Percentiles rank a stretch among this genome's conserved stretches.
Evolutionary conservation across 2,329 filamentous ascomycete species (phyloP).

Genomic region (Phoma sp.): DNA sequence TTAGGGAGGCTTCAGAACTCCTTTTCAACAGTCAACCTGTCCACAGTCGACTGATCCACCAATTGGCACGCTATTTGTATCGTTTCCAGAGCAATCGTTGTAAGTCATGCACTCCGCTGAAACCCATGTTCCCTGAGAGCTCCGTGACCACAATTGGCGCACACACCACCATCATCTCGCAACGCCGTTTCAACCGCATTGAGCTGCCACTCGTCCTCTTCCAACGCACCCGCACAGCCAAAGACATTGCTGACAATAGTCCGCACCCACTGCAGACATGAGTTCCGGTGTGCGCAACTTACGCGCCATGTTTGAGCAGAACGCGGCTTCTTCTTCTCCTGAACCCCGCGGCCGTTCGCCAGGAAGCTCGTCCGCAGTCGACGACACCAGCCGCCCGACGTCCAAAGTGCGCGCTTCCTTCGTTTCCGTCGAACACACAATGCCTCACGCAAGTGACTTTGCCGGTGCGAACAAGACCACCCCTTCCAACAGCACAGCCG

Average conservation of each 20-base stretch:
- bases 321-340: conserved; percentile 44
- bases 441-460: conserved; percentile 40
- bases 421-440: conserved; percentile 52
- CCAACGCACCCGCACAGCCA: conserved; percentile 21
- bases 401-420: conserved; percentile 57
- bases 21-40: conserved; percentile 12
- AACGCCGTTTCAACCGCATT: conserved; percentile 23
- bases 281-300: conserved; percentile 56
- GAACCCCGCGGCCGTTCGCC: conserved; percentile 54
- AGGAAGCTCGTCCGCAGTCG: conserved; percentile 40
- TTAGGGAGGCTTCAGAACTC: conserved; percentile 7
- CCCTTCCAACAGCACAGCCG: conserved; percentile 37
- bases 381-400: conserved; percentile 43
- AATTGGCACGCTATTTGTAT: conserved; percentile 13
- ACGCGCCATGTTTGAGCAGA: conserved; percentile 57
- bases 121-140: conserved; percentile 26
- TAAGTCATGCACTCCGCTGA: conserved; percentile 26
- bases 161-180: conserved; percentile 36
- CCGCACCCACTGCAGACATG: conserved; percentile 51
- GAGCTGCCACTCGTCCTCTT: conserved; percentile 18
- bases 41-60: conserved; percentile 8
- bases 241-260: conserved; percentile 34
- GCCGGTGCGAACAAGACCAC: conserved; percentile 35
- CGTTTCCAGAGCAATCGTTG: conserved; percentile 20
- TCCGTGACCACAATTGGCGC: conserved; percentile 17